Evolutionary conservation across 169 alveolate genomes (phyloP), one percentile per base, ranked within the genome.

Genomic region (Plasmodium gaboni): DNA sequence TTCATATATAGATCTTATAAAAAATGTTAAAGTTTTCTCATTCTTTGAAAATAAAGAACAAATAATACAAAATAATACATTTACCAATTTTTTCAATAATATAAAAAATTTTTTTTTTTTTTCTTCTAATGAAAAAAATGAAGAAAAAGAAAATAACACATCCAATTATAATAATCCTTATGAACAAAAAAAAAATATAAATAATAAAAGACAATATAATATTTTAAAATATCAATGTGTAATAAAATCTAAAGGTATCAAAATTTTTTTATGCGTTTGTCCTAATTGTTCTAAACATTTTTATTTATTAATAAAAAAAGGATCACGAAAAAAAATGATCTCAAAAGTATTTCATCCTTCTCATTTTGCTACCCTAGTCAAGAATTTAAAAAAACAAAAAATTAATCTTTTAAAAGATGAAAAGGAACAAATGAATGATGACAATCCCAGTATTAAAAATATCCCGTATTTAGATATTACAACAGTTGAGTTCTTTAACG

Each of bases 261-360:
- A 61, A 63, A 74, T 61, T 42, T 74, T 63, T 55, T 26, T 67
- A 63, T 76, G 88, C 46, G 74, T 76, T 24, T 76, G 88, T n/a
- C 88, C 88, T 7, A 64, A 76, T 19, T 76, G 88, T 55, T 51
- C 22, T 63, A 76, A 76, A 64, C 22, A 57, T 32, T 76, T 76
- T 53, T 76, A 76, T 65, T 67, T 76, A 10, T 76, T 76, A 67
- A 24, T 76, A 64, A 76, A 64, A 67, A 76, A 64, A 67, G 15
- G 26, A 13, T 51, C 76, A 63, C 63, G 51, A 42, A 64, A 64
- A 67, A 76, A 76, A 53, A 24, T 64, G 53, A 53, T 26, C 15
- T 57, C 88, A n/a, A 76, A 67, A 51, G 88, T 76, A 63, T 63
- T 76, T 19, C 55, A 59, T n/a, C 88, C 88, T 12, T 26, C 60